Conservation (phyloP, 176 grass and related monocot species). For the Raddia guianensis region DNA sequence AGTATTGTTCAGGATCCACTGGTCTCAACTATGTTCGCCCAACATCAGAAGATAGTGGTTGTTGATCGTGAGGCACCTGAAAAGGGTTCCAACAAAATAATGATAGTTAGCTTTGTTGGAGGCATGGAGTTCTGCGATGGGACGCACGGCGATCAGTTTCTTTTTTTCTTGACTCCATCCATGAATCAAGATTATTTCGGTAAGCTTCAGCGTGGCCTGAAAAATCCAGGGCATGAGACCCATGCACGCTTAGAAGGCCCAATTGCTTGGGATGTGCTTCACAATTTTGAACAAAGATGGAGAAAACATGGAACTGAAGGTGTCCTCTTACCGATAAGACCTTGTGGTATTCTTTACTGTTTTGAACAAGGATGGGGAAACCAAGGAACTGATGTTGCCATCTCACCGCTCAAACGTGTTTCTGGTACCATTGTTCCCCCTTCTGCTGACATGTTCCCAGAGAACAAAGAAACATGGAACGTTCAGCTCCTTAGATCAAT, state of each 20-base stretch:
- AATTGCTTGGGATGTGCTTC: slow-evolving; percentile 70
- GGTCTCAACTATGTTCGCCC: slow-evolving; percentile 69
- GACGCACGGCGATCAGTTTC: slow-evolving; percentile 60
- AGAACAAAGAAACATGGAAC: slow-evolving; percentile 75
- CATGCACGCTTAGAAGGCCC: slow-evolving; percentile 63
- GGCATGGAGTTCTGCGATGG: slow-evolving; percentile 71
- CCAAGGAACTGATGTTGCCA: no score
- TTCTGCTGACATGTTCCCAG: slow-evolving; percentile 63
- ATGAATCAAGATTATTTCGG: slow-evolving; percentile 61
- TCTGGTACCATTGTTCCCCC: slow-evolving; percentile 55
- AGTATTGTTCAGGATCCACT: slow-evolving; percentile 65
- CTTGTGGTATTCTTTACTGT: no score
- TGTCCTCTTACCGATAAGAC: slow-evolving; percentile 36
- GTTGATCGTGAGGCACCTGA: slow-evolving; percentile 60
- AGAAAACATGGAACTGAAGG: slow-evolving; percentile 66
- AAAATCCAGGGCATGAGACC: slow-evolving; percentile 71
- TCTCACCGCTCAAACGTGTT: slow-evolving; percentile 47
- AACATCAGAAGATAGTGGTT: slow-evolving; percentile 66
- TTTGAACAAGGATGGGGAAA: no score
- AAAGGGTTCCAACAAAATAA: slow-evolving; percentile 48
- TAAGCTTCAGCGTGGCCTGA: slow-evolving; percentile 63
- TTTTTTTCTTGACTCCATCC: slow-evolving; percentile 52
- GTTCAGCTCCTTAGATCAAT: slow-evolving; percentile 94
- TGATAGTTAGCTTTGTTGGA: slow-evolving; percentile 65
- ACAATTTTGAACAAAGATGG: slow-evolving; percentile 80